Base-by-base conservation (phyloP, 768 basidiomycete genomes). In the Tubosaeta sp. region DNA sequence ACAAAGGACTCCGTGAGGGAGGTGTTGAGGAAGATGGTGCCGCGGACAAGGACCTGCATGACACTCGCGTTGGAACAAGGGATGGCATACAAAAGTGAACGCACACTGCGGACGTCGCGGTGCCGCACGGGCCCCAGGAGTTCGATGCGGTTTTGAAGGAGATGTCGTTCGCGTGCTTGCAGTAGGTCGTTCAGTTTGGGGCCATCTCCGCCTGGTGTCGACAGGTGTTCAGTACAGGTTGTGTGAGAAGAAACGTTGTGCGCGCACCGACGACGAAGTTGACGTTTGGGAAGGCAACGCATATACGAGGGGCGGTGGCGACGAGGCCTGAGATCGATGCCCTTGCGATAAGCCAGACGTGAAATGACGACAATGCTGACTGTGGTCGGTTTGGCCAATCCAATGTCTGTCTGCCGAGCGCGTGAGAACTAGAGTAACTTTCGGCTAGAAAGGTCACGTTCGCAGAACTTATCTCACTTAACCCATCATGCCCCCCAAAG, bases 1-100 rank as follows among this genome's bases (percentile, higher is more conserved):
- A 95, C 95, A 59, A 98, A 99, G 0, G 97, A 82, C 66, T 98
- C 97, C 1, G 95, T 98, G 25, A 98, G 78, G 0, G 93, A 95
- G 0, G 97, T 95, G 63, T 95, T 97, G 75, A 99, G 76, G 71
- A 88, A 99, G 54, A 99, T 94, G 12, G 90, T 79, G 1, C 95
- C 97, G 39, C 83, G 84, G 7, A 76, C 75, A 10, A 99, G 79
- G n/a, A 97, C 85, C 91, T 94, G 57, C 46, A 25, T 32, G 35
- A 35, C 34, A 26, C 16, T 41, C 41, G 47, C 35, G 31, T 51
- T 29, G 25, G n/a, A 13, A 11, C 3, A 10, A 13, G 9, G n/a
- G 5, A 5, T 1, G 7, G 43, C 12, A 19, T 44, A 49, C 2
- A 2, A 0, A 0, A n/a, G n/a, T n/a, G n/a, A n/a, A 71, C 85